Evolutionary conservation across 805 yeast species (phyloP).

Genomic region (Starmerella lactis-condensi): DNA sequence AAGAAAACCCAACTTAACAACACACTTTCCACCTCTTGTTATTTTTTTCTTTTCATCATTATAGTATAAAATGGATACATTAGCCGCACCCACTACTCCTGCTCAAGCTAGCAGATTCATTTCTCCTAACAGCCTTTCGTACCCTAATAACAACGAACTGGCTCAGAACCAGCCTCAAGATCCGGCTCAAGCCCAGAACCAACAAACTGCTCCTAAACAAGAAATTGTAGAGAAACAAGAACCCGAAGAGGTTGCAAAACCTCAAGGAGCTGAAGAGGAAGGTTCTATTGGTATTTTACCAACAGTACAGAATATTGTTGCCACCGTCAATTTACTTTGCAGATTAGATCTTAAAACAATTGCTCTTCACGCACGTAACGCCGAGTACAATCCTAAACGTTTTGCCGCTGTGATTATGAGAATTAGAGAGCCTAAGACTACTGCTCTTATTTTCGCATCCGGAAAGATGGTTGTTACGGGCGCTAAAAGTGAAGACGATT

Average conservation of each 20-base stretch:
- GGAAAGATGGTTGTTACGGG: conserved; percentile 99
- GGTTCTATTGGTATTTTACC: conserved; percentile 93
- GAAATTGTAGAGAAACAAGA: conserved; percentile 13
- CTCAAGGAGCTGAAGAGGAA: conserved; percentile 27
- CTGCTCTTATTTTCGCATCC: conserved; percentile 92
- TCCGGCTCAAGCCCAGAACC: conserved; percentile 5
- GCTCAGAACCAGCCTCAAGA: conserved; percentile 2
- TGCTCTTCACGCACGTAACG: conserved; percentile 96
- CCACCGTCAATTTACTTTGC: conserved; percentile 92
- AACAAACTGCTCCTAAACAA: conserved; percentile 13
- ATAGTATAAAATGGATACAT: conserved; percentile 50
- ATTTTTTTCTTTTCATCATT: too few species aligned
- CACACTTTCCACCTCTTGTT: too few species aligned
- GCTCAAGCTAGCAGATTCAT: conserved; percentile 59
- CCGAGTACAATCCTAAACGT: conserved; percentile 91
- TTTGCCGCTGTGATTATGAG: conserved; percentile 99
- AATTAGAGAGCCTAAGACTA: conserved; percentile 95
- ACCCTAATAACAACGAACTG: conserved; percentile 24
- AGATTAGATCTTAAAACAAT: conserved; percentile 89
- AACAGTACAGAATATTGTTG: conserved; percentile 77
- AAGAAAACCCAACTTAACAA: too few species aligned
- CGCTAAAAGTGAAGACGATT: conserved; percentile 95
- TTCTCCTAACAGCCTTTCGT: conserved; percentile 44
- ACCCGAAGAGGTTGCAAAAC: conserved; percentile 4
- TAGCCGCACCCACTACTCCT: conserved; percentile 59